Evolutionary conservation across 495 filamentous ascomycete genomes (phyloP).

Genomic region (Lasiosphaeriaceae sp.): DNA sequence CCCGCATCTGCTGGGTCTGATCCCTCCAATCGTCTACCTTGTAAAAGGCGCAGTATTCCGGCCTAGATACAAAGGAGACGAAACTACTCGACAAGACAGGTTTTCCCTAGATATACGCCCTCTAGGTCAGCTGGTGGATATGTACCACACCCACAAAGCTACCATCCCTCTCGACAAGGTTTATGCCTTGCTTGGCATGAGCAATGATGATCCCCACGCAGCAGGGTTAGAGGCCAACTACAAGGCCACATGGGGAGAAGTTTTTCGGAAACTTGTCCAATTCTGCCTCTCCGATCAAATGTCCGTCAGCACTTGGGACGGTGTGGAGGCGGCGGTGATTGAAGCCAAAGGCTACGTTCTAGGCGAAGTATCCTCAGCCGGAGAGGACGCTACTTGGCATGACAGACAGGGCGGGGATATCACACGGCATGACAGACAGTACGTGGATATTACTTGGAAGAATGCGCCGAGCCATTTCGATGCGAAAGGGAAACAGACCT

Average conservation of each 20-base stretch:
- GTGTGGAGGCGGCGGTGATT: not conserved
- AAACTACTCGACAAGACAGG: slow-evolving; percentile 8
- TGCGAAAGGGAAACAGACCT: slow-evolving; percentile 7
- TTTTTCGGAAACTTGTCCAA: not conserved
- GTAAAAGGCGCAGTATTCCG: slow-evolving; percentile 25
- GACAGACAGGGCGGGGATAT: not conserved
- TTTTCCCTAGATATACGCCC: slow-evolving; percentile 15
- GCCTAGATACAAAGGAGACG: slow-evolving; percentile 3
- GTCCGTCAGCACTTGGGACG: not conserved
- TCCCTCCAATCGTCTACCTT: slow-evolving; percentile 22
- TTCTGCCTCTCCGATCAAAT: slow-evolving; percentile 7
- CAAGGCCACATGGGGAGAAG: not conserved
- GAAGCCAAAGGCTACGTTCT: not conserved
- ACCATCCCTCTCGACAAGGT: slow-evolving; percentile 31
- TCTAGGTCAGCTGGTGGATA: slow-evolving; percentile 31
- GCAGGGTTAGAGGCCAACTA: not conserved
- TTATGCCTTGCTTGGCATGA: slow-evolving; percentile 32
- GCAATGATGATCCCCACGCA: not conserved
- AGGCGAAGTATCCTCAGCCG: not conserved
- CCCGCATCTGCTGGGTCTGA: slow-evolving; percentile 1
- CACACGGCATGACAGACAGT: slow-evolving; percentile 10
- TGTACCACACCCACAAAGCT: slow-evolving; percentile 31
- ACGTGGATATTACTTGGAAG: slow-evolving; percentile 20
- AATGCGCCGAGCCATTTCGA: slow-evolving; percentile 5
- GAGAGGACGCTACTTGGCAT: not conserved